Evolutionary conservation across 805 yeast genomes (phyloP).

Genomic region (Zygosaccharomyces bailii): DNA sequence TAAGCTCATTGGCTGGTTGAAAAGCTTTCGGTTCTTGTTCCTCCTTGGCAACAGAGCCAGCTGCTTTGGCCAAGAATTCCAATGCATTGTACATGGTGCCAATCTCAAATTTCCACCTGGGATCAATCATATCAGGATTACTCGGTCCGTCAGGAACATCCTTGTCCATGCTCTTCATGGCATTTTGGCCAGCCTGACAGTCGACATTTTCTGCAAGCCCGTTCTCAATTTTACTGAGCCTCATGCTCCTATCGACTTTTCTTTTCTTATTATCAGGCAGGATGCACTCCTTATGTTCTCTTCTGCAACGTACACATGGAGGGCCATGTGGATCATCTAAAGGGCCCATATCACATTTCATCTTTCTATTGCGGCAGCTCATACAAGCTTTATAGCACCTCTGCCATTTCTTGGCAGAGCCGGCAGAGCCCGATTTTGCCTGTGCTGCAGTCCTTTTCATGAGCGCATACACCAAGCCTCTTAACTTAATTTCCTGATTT

Average conservation of each 20-base stretch:
- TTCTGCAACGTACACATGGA: conserved; percentile 78
- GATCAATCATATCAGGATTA: conserved; percentile 1
- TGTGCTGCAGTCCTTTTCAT: conserved; percentile 1
- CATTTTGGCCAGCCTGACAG: background rate
- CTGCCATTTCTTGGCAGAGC: conserved; percentile 39
- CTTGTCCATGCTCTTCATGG: background rate
- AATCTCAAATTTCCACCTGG: conserved; percentile 28
- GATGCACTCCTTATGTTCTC: conserved; percentile 81
- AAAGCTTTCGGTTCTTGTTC: conserved; percentile 32
- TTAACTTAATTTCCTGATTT: too few relatives aligned
- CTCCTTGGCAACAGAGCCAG: conserved; percentile 69
- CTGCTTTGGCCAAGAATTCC: conserved; percentile 72
- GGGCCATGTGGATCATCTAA: conserved; percentile 69
- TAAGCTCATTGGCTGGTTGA: background rate
- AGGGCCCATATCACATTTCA: conserved; percentile 81
- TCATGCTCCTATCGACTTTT: background rate
- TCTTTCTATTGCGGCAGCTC: conserved; percentile 79
- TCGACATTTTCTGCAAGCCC: background rate
- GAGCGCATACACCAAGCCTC: too few relatives aligned
- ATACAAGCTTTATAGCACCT: conserved; percentile 81
- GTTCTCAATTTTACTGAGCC: conserved; percentile 3
- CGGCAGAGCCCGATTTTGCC: conserved; percentile 13
- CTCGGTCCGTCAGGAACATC: background rate
- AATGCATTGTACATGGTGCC: conserved; percentile 56
- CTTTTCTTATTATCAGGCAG: conserved; percentile 41